Base-by-base conservation (phyloP, 2,329 filamentous ascomycete species). In the Alternaria arbusti region DNA sequence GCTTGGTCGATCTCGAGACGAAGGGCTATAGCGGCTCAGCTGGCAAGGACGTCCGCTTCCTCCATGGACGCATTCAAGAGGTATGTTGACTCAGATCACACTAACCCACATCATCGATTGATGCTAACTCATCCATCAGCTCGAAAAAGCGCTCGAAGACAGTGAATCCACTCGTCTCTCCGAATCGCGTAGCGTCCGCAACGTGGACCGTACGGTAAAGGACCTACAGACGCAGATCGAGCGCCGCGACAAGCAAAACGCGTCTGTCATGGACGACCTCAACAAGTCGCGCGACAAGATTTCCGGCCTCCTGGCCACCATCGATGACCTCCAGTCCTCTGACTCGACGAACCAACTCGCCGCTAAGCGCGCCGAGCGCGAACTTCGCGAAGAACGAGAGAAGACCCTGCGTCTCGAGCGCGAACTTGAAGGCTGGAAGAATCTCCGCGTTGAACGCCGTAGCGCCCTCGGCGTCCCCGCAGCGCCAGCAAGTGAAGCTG, bases 21-120 rank as follows among this genome's bases (percentile, higher is more conserved):
- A 98, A 98, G 84, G 94, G 94, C 57, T 98, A 97, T 82, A 77
- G 72, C 47, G 96, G 94, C 20, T 96, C 91, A 69, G 92, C 92
- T 23, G 97, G 94, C 79, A 93, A 97, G 74, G 95, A 98, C 81
- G 93, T 98, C 70, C 91, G 96, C 75, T 98, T 97, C 84, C 82
- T 98, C 74, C 92, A 97, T 81, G 95, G 94, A 76, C 89, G 95
- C 54, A 93, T 99, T 69, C 94, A 97, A 83, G 95, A 98, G 87
- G 94, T 97, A 85, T 86, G 88, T 79, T 17, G 47, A 32, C 28
- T 51, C 40, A 54, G 40, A 6, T 20, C 10, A 22, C 44, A 44
- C 26, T 54, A 36, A 43, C 10, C 47, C 36, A 30, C 20, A 23
- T 45, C 54, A 15, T 59, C 25, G 15, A 52, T 54, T 49, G 17